These are phyloP conservation scores for Sarocladium oryzae DNA, from an alignment of 2,329 filamentous ascomycete species.

Conservation along the genomic window DNA sequence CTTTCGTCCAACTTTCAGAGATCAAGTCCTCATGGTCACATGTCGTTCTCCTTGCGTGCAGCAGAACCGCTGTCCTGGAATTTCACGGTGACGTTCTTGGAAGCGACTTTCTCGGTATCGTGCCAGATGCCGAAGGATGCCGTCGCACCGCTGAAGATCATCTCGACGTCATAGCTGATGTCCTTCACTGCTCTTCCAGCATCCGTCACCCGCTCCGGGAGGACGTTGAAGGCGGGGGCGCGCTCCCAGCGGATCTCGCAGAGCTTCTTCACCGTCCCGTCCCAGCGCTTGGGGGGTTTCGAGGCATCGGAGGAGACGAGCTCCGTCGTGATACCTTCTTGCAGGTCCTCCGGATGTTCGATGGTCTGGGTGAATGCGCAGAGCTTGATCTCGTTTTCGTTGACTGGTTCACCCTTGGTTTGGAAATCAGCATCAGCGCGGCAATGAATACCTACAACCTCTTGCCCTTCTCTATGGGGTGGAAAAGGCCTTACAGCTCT, in stretches of 20 bases:
- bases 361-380: background rate
- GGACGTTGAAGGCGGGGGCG: slow-evolving; percentile 5
- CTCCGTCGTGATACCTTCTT: background rate
- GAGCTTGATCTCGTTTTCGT: slow-evolving; percentile 4
- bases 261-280: background rate
- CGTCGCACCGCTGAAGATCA: background rate
- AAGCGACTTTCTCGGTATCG: background rate
- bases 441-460: background rate
- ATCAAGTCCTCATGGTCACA: no score
- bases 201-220: background rate
- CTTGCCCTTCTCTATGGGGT: background rate
- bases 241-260: slow-evolving; percentile 12
- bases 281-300: background rate
- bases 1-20: no score
- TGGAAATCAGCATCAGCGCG: background rate
- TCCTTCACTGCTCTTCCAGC: background rate
- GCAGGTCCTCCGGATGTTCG: background rate
- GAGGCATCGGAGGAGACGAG: background rate
- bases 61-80: background rate
- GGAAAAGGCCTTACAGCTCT: slow-evolving; percentile 1
- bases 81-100: background rate
- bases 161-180: background rate
- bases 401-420: background rate
- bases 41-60: background rate
- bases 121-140: slow-evolving; percentile 6